Conservation (phyloP, 192 early-diverging fungal species). For the Umbelopsis sp. region DNA sequence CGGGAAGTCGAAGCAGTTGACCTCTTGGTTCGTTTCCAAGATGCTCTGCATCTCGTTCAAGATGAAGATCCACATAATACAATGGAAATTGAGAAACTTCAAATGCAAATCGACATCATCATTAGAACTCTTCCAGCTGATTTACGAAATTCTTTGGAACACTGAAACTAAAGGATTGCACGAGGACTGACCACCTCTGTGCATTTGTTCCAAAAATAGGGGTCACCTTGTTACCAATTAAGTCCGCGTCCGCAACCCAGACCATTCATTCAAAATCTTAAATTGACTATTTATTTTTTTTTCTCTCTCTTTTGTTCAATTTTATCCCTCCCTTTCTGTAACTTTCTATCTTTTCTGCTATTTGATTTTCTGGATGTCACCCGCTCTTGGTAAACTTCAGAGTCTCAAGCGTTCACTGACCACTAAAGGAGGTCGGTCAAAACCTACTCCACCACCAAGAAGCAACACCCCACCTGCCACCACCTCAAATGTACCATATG, state of each 20-base stretch:
- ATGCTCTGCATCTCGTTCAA: neutral
- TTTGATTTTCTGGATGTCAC: neutral
- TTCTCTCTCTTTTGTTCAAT: neutral
- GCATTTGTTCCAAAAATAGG: conserved; percentile 5
- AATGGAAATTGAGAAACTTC: neutral
- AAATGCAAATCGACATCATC: conserved; percentile 12
- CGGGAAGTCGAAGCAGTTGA: neutral
- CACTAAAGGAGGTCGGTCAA: neutral
- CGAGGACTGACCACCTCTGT: neutral
- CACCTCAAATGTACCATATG: conserved; percentile 7
- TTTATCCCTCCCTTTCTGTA: neutral
- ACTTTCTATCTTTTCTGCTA: neutral
- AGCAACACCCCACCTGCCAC: neutral
- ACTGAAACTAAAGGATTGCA: neutral
- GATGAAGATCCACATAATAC: neutral
- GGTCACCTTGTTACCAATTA: neutral
- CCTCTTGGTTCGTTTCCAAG: neutral
- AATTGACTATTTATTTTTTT: conserved; percentile 3
- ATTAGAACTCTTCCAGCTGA: neutral
- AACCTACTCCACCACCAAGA: neutral
- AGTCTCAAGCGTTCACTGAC: conserved; percentile 6
- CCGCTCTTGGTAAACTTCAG: neutral
- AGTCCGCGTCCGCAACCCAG: neutral
- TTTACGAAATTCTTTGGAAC: conserved; percentile 8
- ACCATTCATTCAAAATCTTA: neutral